Evolutionary conservation across 2,329 filamentous ascomycete genomes (phyloP).

Genomic region (Chaetomium strumarium): DNA sequence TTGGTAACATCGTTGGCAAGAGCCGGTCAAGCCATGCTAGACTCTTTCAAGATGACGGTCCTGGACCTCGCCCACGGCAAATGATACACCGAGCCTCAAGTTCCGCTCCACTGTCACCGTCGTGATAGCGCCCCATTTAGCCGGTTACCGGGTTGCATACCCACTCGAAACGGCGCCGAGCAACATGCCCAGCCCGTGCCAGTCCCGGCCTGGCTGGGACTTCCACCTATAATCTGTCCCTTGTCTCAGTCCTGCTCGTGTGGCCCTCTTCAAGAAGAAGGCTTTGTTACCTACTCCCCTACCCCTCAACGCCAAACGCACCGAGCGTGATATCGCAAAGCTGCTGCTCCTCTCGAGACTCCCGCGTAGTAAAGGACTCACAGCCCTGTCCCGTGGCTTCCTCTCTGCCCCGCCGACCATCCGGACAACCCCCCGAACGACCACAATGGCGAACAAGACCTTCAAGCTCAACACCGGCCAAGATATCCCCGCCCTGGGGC

Average conservation of each 20-base stretch:
- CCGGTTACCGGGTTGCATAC: conserved; percentile 8
- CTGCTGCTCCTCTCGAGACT: background rate
- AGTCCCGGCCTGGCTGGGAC: background rate
- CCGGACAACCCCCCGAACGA: background rate
- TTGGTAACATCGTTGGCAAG: too few species aligned
- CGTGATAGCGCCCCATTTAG: conserved; percentile 15
- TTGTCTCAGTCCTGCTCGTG: background rate
- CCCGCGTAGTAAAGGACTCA: background rate
- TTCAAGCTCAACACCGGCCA: conserved; percentile 61
- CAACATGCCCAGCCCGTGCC: background rate
- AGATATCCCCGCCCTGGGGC: conserved; percentile 57
- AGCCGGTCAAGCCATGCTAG: background rate
- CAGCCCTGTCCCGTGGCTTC: background rate
- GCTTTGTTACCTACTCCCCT: background rate
- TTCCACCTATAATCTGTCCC: conserved; percentile 8
- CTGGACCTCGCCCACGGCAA: background rate
- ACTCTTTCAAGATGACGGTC: background rate
- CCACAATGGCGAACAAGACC: conserved; percentile 47
- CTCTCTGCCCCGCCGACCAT: background rate
- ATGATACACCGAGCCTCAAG: conserved; percentile 7
- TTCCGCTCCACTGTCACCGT: conserved; percentile 1
- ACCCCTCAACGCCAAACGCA: background rate
- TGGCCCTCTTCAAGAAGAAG: background rate
- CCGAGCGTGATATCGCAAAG: background rate
- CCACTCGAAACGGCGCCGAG: conserved; percentile 11